Evolutionary conservation across 2,329 filamentous ascomycete genomes (phyloP), one percentile per base, ranked within the genome.

Genomic region (Alternaria atra): DNA sequence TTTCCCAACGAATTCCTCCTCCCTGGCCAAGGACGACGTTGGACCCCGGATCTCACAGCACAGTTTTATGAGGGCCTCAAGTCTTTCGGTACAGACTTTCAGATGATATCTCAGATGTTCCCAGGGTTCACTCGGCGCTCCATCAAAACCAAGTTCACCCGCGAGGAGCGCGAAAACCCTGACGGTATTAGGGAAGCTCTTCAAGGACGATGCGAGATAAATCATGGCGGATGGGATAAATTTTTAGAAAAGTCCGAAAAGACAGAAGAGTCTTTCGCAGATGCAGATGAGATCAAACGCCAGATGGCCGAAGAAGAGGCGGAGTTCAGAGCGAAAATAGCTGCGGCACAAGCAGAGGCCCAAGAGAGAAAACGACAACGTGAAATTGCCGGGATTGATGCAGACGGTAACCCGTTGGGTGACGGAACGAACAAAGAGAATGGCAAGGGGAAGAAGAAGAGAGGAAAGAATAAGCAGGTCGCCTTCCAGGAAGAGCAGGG

Each of bases 51-150:
- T 12, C 86, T 89, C 61, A 94, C 90, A 4, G 89, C 91, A 56
- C 83, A 87, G 44, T 95, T 95, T 80, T 95, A 93, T 81, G 85
- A 89, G 29, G 89, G 88, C 1, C 83, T 96, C 2, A 81, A 84
- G 58, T 91, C 90, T 84, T 94, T 93, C 72, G 92, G 92, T 57
- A 94, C 91, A 1, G 91, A 94, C 74, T 96, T 95, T 73, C 86
- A 90, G 75, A 91, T 92, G 79, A 93, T 96, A 69, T 85, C 87
- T 60, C 87, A 87, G 69, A 88, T 93, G 85, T 94, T 96, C 72
- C 86, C 88, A 1, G 85, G 86, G 64, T 89, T 90, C 72, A 90
- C 86, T 61, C 85, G 92, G 17, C 86, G 89, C 32, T 88, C 91
- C 75, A 85, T 95, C 79, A 94, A 94, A 80, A 85, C 90, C 66